Conservation (phyloP, 2,329 filamentous ascomycete species). For the Beauveria scarabaeidicola region DNA sequence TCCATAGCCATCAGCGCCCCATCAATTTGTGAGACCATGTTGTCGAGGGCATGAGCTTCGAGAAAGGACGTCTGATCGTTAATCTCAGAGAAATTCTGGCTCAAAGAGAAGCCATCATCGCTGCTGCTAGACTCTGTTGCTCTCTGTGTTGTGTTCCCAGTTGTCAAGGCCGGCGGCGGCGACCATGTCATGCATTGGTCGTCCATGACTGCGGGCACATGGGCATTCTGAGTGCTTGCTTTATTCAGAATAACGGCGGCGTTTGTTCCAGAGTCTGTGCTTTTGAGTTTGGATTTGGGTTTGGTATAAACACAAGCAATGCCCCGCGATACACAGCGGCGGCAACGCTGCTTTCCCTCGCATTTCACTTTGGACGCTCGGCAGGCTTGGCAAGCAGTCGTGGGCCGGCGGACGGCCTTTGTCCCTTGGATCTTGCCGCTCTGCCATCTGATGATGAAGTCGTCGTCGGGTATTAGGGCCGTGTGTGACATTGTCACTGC, state of each 20-base stretch:
- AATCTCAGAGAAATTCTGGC: background rate
- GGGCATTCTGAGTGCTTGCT: too few relatives aligned
- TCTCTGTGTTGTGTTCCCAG: background rate
- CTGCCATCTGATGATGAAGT: constrained; percentile 2
- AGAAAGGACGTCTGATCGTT: background rate
- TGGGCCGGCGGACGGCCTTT: background rate
- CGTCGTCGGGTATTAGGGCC: background rate
- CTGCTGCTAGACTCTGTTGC: background rate
- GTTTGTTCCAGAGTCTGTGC: background rate
- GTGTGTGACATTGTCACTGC: background rate
- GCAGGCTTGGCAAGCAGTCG: background rate
- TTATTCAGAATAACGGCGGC: background rate
- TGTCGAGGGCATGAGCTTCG: too few relatives aligned
- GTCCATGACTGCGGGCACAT: too few relatives aligned
- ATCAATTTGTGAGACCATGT: background rate
- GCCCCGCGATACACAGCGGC: background rate
- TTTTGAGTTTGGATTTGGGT: background rate
- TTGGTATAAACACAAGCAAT: background rate
- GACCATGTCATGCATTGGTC: background rate
- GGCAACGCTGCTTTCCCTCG: background rate
- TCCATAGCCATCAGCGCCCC: background rate
- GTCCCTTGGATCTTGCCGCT: background rate
- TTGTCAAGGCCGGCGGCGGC: background rate
- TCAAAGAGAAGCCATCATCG: background rate
- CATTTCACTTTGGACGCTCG: background rate